Base-by-base conservation (phyloP, 176 grass and related monocot genomes). In the Stipa capillata region DNA sequence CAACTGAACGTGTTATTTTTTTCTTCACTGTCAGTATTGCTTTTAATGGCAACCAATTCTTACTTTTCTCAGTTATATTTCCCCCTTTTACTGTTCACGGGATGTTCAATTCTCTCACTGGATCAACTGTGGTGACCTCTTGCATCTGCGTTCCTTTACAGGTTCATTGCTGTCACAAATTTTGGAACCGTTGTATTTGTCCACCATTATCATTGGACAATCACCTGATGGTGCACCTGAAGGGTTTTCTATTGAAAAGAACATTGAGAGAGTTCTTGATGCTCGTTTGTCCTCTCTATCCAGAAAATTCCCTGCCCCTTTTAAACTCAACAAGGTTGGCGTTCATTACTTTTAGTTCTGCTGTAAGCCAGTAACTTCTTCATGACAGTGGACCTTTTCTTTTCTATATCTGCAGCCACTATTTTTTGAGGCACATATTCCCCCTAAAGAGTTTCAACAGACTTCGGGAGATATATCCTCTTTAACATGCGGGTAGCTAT, bases 401-500 rank as follows among this genome's bases (percentile, higher is more conserved):
- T 52, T 63, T 44, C 37, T 69, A 57, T 48, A 33, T 41, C 45
- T 37, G 15, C 85, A 97, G 90, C 90, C 81, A 35, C 44, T 50
- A 41, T 61, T 92, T 62, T 92, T 52, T 57, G 78, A 83, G 74
- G 89, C 85, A 68, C 58, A 80, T 86, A 24, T 88, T 45, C 88
- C 90, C 2, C 83, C 85, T 23, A 83, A 76, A 75, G 86, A 84
- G 44, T 97, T 93, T 45, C 90, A 89, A 59, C 90, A 88, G 51
- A 72, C 51, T 14, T 24, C 45, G 73, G 62, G 82, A 27, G 74
- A 82, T 45, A 25, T 82, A 27, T 80, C 64, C 29, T 86, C 37
- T 86, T 90, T 97, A 77, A 97, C 82, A 86, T 92, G 93, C 90
- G 90, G 93, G 87, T 97, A 90, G 32, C 16, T 88, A 56, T 64